Evolutionary conservation across 1,284 basidiomycete species (phyloP).

Genomic region (Apiotrichum siamense): DNA sequence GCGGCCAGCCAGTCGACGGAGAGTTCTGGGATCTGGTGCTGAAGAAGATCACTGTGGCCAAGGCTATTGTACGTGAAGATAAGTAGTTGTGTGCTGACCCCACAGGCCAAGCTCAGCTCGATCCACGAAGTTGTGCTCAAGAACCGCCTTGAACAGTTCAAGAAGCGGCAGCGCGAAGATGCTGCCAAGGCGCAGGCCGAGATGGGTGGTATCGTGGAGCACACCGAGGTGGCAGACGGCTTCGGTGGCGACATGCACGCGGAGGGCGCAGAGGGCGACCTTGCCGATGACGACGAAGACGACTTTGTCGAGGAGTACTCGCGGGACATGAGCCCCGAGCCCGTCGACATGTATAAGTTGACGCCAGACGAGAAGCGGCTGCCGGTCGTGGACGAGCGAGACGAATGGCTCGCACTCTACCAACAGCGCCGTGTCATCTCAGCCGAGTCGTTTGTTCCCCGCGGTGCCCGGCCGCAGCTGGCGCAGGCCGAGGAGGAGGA

Average conservation of each 20-base stretch:
- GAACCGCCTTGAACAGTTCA: slow-evolving; percentile 89
- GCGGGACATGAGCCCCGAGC: slow-evolving; percentile 70
- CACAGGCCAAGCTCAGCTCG: slow-evolving; percentile 76
- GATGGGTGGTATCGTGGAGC: slow-evolving; percentile 62
- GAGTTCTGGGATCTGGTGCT: slow-evolving; percentile 97
- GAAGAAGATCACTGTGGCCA: slow-evolving; percentile 92
- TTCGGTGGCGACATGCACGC: slow-evolving; percentile 50
- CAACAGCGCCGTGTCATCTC: slow-evolving; percentile 65
- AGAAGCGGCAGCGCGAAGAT: slow-evolving; percentile 90
- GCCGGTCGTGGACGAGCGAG: slow-evolving; percentile 63
- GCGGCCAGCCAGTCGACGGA: slow-evolving; percentile 89
- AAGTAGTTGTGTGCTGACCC: slow-evolving; percentile 6
- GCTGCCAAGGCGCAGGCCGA: slow-evolving; percentile 88
- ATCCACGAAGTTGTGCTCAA: slow-evolving; percentile 93
- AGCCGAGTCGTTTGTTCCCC: slow-evolving; percentile 73
- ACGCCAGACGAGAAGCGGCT: slow-evolving; percentile 69
- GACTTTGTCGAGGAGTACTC: slow-evolving; percentile 63
- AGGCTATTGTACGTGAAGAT: slow-evolving; percentile 70
- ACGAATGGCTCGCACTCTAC: slow-evolving; percentile 54
- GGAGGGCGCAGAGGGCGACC: slow-evolving; percentile 50
- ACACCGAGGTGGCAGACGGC: slow-evolving; percentile 38
- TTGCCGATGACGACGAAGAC: slow-evolving; percentile 37
- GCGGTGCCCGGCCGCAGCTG: not conserved
- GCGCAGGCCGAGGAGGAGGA: not conserved
- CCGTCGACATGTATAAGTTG: slow-evolving; percentile 65